Evolutionary conservation across 2,329 filamentous ascomycete genomes (phyloP), one percentile per base, ranked within the genome.

Genomic region (Ascochyta fabae): DNA sequence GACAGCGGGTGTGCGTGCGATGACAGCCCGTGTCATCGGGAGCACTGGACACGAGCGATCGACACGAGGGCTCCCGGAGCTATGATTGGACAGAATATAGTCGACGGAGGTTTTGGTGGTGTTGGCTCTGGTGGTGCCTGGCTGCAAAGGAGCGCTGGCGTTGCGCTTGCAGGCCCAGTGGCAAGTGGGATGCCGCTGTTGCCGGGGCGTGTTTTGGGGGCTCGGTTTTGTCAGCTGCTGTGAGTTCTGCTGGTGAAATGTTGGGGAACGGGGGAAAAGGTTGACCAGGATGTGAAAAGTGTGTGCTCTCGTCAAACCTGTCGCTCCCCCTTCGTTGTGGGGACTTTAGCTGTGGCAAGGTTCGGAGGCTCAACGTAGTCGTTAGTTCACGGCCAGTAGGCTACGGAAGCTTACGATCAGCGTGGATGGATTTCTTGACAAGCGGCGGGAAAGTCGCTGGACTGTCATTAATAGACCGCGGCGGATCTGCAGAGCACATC

Each of bases 181-280:
- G 51, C 44, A 15, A 48, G n/a, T 12, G 39, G 16, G 29, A n/a
- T 27, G 44, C 51, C 51, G 44, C 39, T 23, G 33, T 19, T 38
- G 33, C 38, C 44, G 39, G n/a, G 29, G 22, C 16, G n/a, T 40
- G 8, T 27, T 26, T 34, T 39, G 26, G 8, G 22, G 2, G 10
- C 15, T 38, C 16, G n/a, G 24, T 24, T 33, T 26, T 31, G 33
- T 53, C 38, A 48, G 44, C 44, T 19, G 15, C 12, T 19, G 51
- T 24, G 16, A 6, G 33, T 6, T 46, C 29, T 41, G 29, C 6
- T 42, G 15, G 36, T n/a, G 29, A 16, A 42, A 24, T 35, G 31
- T 38, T 31, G 36, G 13, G 29, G 6, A 29, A 13, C 10, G 3
- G 31, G 2, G 10, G 29, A 36, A 13, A n/a, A 42, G 8, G 26